Evolutionary conservation across 1,139 yeast species (phyloP).

Genomic region (Nakaseomyces uthaithaninus): DNA sequence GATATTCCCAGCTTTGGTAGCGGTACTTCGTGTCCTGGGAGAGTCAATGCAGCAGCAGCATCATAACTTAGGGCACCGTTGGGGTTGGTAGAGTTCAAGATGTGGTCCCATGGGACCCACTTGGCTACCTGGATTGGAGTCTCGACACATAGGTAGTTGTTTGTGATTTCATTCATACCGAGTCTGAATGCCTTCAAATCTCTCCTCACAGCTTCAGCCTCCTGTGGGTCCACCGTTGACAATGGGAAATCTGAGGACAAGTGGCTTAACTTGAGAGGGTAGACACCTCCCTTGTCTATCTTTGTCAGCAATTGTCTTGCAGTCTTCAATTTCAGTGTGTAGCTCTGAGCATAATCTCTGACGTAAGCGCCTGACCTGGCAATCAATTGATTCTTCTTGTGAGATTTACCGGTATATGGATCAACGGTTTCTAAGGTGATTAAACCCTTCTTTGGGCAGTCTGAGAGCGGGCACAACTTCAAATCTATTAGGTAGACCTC

Average conservation of each 20-base stretch:
- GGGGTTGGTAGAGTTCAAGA: conserved; percentile 53
- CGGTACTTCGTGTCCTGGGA: conserved; percentile 68
- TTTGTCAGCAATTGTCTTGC: conserved; percentile 63
- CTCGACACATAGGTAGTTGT: conserved; percentile 71
- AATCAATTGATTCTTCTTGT: conserved; percentile 43
- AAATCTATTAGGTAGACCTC: conserved; percentile 84
- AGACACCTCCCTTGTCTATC: conserved; percentile 77
- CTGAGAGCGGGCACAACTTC: conserved; percentile 62
- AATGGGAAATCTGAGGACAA: conserved; percentile 55
- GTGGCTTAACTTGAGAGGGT: conserved; percentile 78
- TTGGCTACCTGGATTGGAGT: conserved; percentile 66
- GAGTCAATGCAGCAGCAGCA: conserved; percentile 49
- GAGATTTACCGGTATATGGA: conserved; percentile 53
- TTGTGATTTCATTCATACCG: conserved; percentile 74
- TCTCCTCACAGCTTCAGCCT: conserved; percentile 40
- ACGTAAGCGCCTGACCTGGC: conserved; percentile 67
- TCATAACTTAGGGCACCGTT: conserved; percentile 60
- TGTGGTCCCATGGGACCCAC: conserved; percentile 58
- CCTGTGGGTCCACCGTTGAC: conserved; percentile 32
- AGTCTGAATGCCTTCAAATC: conserved; percentile 56
- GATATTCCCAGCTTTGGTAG: conserved; percentile 64
- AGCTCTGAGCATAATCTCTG: conserved; percentile 76
- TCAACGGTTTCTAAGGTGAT: conserved; percentile 60
- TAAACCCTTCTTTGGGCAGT: conserved; percentile 50
- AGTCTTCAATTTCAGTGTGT: conserved; percentile 67